These are phyloP conservation scores for Phytophthora macrochlamydospora DNA, from an alignment of 352 stramenopile genomes.

Conservation along the genomic window DNA sequence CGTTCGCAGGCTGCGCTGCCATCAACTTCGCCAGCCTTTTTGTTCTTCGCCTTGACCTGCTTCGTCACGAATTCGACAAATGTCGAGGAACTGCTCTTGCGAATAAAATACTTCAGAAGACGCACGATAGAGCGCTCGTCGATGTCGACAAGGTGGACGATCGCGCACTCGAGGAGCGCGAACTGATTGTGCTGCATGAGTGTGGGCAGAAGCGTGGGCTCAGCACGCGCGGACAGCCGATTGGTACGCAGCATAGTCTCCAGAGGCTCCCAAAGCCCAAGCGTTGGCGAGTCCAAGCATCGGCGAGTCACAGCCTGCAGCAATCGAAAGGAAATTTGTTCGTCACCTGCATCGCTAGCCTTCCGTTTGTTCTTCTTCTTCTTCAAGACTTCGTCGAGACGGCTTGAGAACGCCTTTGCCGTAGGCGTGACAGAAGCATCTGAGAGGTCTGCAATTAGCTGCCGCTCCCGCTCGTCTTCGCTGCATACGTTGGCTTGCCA, in stretches of 20 bases:
- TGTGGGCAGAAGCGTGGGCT: constrained; percentile 65
- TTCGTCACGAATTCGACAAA: constrained; percentile 43
- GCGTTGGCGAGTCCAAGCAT: constrained; percentile 58
- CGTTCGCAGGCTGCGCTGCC: constrained; percentile 42
- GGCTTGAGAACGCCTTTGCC: constrained; percentile 48
- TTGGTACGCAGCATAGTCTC: constrained; percentile 56
- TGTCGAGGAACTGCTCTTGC: constrained; percentile 44
- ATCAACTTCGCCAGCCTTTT: constrained; percentile 15
- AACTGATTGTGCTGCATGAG: constrained; percentile 76
- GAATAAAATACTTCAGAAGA: constrained; percentile 79
- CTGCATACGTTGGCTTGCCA: constrained; percentile 62
- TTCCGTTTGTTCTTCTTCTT: constrained; percentile 36
- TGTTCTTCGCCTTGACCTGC: constrained; percentile 24
- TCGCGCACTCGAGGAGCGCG: constrained; percentile 61
- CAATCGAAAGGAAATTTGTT: constrained; percentile 62
- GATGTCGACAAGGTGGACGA: constrained; percentile 74
- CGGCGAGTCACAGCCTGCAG: constrained; percentile 59
- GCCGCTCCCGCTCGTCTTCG: constrained; percentile 52
- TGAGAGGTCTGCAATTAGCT: constrained; percentile 58
- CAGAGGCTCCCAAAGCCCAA: constrained; percentile 63
- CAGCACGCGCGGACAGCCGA: constrained; percentile 61
- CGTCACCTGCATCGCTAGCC: constrained; percentile 4
- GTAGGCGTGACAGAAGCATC: constrained; percentile 47
- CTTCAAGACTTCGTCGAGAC: constrained; percentile 51
- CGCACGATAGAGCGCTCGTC: constrained; percentile 78